Evolutionary conservation across 306 rosid genomes (phyloP), one percentile per base, ranked within the genome.

Genomic region (Acmispon strigosus): DNA sequence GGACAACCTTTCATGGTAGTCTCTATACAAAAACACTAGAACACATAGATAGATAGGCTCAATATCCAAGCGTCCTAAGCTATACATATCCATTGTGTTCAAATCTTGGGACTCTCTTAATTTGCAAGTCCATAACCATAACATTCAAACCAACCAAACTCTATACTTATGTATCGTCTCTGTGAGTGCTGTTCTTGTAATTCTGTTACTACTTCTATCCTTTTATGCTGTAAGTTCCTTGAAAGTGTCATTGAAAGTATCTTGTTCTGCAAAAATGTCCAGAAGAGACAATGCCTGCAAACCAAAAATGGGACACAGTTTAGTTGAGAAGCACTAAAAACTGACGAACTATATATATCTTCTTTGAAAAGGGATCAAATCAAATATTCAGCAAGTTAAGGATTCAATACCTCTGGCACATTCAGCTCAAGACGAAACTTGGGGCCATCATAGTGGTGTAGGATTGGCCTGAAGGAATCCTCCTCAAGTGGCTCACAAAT

Each of bases 371-470:
- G 57, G 39, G 14, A 41, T 9, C n/a, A 56, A n/a, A n/a, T n/a
- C n/a, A n/a, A n/a, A 71, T 19, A 65, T 15, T 47, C 0, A 19
- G 13, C 39, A 63, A 55, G 53, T 7, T 57, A n/a, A 60, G 27
- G 49, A 45, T n/a, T 12, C 24, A 69, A 44, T 71, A 93, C 98
- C 97, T 95, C 99, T 0, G 99, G 96, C 24, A 95, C 83, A 47
- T 81, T 95, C 2, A 95, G 88, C 52, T 95, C 99, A 45, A 95
- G 99, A 15, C 99, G 96, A 63, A 95, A 95, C 73, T 95, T 95
- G n/a, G 99, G 99, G 16, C 99, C 99, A 52, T 95, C 99, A 34
- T 95, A 95, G 76, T 95, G 99, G 61, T 95, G 97, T 76, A 95
- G 99, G 73, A 95, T 87, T 80, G 99, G 99, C 89, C 99, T 86